Percentiles rank a stretch among this genome's conserved stretches.
These are phyloP conservation scores for Purshia tridentata DNA, from an alignment of 306 rosid genomes.

Conservation along the genomic window DNA sequence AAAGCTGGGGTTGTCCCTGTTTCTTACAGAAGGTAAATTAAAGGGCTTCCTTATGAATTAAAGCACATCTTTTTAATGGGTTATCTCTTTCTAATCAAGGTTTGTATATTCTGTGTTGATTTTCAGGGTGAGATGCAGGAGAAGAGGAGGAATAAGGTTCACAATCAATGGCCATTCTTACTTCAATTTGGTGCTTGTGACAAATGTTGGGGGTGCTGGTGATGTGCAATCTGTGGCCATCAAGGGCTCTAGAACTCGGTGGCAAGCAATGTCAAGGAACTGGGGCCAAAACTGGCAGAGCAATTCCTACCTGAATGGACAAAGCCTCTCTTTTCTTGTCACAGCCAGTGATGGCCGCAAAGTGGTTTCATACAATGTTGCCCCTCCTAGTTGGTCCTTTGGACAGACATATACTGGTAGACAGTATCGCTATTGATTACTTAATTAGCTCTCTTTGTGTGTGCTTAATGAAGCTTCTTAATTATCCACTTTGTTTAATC, in stretches of 20 bases:
- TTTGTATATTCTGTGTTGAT: not conserved
- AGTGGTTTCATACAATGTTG: slow-evolving; percentile 57
- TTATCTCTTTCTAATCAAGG: too few relatives aligned
- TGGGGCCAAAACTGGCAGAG: slow-evolving; percentile 96
- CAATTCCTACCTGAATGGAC: slow-evolving; percentile 64
- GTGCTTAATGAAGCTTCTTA: slow-evolving; percentile 11
- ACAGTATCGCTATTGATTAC: slow-evolving; percentile 48
- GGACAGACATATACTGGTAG: slow-evolving; percentile 75
- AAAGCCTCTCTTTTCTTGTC: slow-evolving; percentile 70
- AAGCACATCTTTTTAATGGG: too few relatives aligned
- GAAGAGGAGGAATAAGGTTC: slow-evolving; percentile 79
- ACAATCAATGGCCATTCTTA: slow-evolving; percentile 74
- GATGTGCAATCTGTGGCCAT: slow-evolving; percentile 67
- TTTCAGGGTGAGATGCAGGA: slow-evolving; percentile 64
- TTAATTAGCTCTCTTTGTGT: not conserved
- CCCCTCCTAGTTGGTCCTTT: slow-evolving; percentile 69
- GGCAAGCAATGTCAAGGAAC: slow-evolving; percentile 77
- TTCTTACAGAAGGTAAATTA: slow-evolving; percentile 48
- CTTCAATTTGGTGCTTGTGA: slow-evolving; percentile 73
- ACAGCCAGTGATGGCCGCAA: slow-evolving; percentile 59
- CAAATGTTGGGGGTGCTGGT: slow-evolving; percentile 88
- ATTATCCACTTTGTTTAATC: not conserved
- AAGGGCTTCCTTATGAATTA: not conserved
- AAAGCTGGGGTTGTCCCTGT: slow-evolving; percentile 77
- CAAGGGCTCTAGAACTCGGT: slow-evolving; percentile 68